Conservation (phyloP, 345 rosid species). For the Salix udensis region DNA sequence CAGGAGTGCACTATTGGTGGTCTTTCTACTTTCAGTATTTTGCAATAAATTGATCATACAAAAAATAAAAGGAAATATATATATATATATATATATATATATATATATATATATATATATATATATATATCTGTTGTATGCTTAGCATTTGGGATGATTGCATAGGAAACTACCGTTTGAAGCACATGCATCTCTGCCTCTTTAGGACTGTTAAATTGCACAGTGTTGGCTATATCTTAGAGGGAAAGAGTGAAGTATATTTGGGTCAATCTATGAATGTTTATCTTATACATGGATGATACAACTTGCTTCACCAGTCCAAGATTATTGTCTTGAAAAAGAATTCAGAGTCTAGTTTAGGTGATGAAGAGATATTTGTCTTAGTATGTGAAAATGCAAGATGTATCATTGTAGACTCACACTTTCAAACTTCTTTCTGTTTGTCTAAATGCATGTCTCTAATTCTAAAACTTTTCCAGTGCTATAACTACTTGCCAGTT, state of each 20-base stretch:
- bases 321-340: constrained; percentile 38
- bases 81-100: too few species aligned
- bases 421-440: constrained; percentile 52
- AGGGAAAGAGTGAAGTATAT: constrained; percentile 90
- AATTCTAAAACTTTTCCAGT: constrained; percentile 60
- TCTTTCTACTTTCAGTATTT: not conserved
- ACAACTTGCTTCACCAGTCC: too few species aligned
- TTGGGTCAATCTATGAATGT: constrained; percentile 91
- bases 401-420: constrained; percentile 32
- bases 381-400: too few species aligned
- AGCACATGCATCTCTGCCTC: too few species aligned
- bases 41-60: not conserved
- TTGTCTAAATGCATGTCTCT: constrained; percentile 47
- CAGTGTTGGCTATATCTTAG: constrained; percentile 70
- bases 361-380: not conserved
- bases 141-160: too few species aligned
- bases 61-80: too few species aligned
- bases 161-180: too few species aligned
- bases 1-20: constrained; percentile 9
- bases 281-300: constrained; percentile 16
- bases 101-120: too few species aligned
- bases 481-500: constrained; percentile 58
- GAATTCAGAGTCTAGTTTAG: constrained; percentile 20
- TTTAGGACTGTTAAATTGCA: too few species aligned
- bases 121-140: too few species aligned